phyloP scores from a whole-genome alignment of 2,329 filamentous ascomycete species.

The Verticillium longisporum region DNA sequence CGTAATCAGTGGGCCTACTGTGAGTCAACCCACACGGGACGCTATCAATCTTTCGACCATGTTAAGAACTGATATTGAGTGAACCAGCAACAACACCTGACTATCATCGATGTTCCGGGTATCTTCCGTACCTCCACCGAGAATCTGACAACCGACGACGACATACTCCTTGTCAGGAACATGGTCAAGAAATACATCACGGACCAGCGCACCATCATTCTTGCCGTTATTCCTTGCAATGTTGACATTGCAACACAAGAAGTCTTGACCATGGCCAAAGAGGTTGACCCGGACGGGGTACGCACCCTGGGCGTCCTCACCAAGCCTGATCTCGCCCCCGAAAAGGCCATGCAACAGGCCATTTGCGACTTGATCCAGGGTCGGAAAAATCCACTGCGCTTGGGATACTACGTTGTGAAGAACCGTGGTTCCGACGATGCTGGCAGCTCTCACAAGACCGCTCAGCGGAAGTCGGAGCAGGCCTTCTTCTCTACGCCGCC shows the following conservation, averaged over 20 bases:
- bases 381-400: conserved; percentile 29
- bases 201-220: conserved; percentile 39
- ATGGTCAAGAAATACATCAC: conserved; percentile 42
- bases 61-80: too few species aligned
- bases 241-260: conserved; percentile 33
- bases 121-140: conserved; percentile 32
- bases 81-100: conserved; percentile 34
- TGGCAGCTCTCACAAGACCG: conserved; percentile 15
- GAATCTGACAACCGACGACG: conserved; percentile 34
- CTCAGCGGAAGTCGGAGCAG: conserved; percentile 24
- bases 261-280: conserved; percentile 27
- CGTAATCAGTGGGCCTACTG: conserved; percentile 36
- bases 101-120: conserved; percentile 47
- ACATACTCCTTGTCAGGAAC: conserved; percentile 35
- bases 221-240: conserved; percentile 36
- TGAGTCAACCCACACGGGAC: conserved; percentile 8
- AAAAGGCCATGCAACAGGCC: conserved; percentile 27
- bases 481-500: conserved; percentile 29
- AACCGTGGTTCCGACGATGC: conserved; percentile 38
- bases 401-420: conserved; percentile 42
- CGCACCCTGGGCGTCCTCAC: conserved; percentile 46
- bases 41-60: too few species aligned
- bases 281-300: conserved; percentile 28
- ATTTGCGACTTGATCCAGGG: conserved; percentile 34
- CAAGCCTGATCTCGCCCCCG: conserved; percentile 50